These are phyloP conservation scores for Kodamaea lidongshanica DNA, from an alignment of 805 yeast species.

Conservation along the genomic window DNA sequence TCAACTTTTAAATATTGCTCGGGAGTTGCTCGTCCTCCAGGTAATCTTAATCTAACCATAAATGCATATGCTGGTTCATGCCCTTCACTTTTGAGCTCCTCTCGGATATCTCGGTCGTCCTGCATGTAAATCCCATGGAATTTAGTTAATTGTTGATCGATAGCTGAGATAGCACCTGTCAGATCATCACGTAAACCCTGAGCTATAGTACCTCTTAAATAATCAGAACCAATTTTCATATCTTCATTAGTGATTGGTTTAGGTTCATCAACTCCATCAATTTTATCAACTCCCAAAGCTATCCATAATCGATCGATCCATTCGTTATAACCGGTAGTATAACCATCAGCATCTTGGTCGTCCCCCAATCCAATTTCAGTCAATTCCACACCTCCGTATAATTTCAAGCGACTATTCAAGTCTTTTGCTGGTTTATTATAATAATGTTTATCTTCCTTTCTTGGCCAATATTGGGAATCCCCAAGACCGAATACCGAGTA, in stretches of 20 bases:
- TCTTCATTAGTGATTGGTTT: slow-evolving; percentile 92
- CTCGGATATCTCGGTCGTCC: slow-evolving; percentile 95
- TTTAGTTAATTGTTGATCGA: slow-evolving; percentile 90
- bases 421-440: slow-evolving; percentile 88
- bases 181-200: slow-evolving; percentile 75
- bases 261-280: slow-evolving; percentile 81
- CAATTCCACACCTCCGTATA: slow-evolving; percentile 69
- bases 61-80: slow-evolving; percentile 94
- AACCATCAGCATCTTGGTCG: slow-evolving; percentile 97
- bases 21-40: slow-evolving; percentile 88
- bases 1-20: slow-evolving; percentile 85
- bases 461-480: slow-evolving; percentile 90
- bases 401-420: slow-evolving; percentile 53
- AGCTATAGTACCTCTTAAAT: slow-evolving; percentile 85
- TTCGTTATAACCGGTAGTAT: slow-evolving; percentile 77
- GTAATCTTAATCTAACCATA: slow-evolving; percentile 93
- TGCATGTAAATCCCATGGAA: slow-evolving; percentile 99
- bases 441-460: slow-evolving; percentile 90
- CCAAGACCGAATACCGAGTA: slow-evolving; percentile 72
- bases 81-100: slow-evolving; percentile 86
- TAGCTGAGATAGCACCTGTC: slow-evolving; percentile 87
- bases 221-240: slow-evolving; percentile 82
- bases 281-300: slow-evolving; percentile 78
- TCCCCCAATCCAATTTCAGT: slow-evolving; percentile 85
- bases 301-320: slow-evolving; percentile 89